phyloP scores from a whole-genome alignment of 495 filamentous ascomycete genomes.

The Barbatosphaeria neglecta region DNA sequence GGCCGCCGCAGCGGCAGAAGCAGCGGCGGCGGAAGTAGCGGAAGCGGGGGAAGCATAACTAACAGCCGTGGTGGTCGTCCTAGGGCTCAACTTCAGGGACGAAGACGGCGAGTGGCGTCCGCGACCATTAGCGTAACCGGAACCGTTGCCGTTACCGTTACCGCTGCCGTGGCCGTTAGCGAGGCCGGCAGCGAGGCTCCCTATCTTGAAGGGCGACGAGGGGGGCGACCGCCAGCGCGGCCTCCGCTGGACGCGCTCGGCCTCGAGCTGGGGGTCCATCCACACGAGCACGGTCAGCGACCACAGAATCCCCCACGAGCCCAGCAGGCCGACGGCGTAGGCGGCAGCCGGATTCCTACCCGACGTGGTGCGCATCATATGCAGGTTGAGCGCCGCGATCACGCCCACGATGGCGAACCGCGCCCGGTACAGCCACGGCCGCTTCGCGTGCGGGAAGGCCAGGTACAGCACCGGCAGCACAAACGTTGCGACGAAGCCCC shows the following conservation, averaged over 20 bases:
- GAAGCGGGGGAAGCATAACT: too few relatives aligned
- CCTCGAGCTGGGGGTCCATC: slow-evolving; percentile 52
- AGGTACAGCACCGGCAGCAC: slow-evolving; percentile 46
- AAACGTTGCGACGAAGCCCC: slow-evolving; percentile 32
- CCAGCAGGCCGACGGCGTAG: slow-evolving; percentile 57
- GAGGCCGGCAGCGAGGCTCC: not conserved
- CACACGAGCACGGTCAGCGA: slow-evolving; percentile 48
- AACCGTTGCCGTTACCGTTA: not conserved
- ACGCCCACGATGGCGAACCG: slow-evolving; percentile 43
- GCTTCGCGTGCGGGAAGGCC: slow-evolving; percentile 42
- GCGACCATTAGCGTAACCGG: not conserved
- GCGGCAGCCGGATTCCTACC: slow-evolving; percentile 47
- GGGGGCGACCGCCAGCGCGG: not conserved
- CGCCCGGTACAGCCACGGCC: slow-evolving; percentile 31
- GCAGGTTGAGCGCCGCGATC: slow-evolving; percentile 21
- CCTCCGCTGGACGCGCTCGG: slow-evolving; percentile 50
- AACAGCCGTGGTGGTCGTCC: too few relatives aligned
- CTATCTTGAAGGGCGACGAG: not conserved
- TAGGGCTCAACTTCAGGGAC: not conserved
- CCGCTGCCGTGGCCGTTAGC: not conserved
- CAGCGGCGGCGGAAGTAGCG: too few relatives aligned
- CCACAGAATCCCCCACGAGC: slow-evolving; percentile 59
- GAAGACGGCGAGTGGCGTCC: not conserved
- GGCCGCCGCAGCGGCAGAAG: not conserved
- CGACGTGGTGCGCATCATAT: slow-evolving; percentile 36